Conservation (phyloP, 2,329 filamentous ascomycete genomes). For the Pseudocercospora crystallina region DNA sequence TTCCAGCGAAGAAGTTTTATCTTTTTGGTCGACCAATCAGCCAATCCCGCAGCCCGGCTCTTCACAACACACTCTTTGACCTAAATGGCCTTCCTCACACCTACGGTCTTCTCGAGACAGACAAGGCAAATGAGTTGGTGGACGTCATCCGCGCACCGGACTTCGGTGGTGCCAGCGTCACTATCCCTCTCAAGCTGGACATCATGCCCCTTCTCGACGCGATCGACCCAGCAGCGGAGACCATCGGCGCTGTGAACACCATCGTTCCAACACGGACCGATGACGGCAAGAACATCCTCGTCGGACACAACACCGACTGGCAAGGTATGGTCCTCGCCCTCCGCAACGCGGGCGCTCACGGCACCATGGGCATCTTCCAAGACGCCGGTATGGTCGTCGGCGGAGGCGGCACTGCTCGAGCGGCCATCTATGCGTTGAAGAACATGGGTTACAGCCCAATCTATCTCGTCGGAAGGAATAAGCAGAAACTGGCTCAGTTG, state of each 20-base stretch:
- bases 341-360: slow-evolving; percentile 63
- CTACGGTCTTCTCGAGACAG: slow-evolving; percentile 78
- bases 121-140: slow-evolving; percentile 59
- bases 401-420: slow-evolving; percentile 86
- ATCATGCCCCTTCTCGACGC: slow-evolving; percentile 79
- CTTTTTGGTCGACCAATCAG: slow-evolving; percentile 85
- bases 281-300: slow-evolving; percentile 49
- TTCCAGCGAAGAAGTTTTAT: slow-evolving; percentile 74
- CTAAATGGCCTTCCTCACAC: slow-evolving; percentile 76
- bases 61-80: slow-evolving; percentile 84
- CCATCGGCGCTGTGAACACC: slow-evolving; percentile 93
- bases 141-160: slow-evolving; percentile 66
- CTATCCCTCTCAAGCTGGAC: slow-evolving; percentile 90
- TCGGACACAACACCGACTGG: slow-evolving; percentile 96
- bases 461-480: slow-evolving; percentile 79
- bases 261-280: slow-evolving; percentile 62
- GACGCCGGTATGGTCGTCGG: slow-evolving; percentile 78
- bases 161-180: slow-evolving; percentile 93
- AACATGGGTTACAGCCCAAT: slow-evolving; percentile 81
- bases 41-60: slow-evolving; percentile 77
- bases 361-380: slow-evolving; percentile 32
- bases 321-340: slow-evolving; percentile 83
- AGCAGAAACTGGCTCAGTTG: slow-evolving; percentile 66
- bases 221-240: slow-evolving; percentile 72
- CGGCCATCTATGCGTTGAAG: slow-evolving; percentile 84